Conservation (phyloP, 1,284 basidiomycete species). For the Austroboletus novae-zelandiae region DNA sequence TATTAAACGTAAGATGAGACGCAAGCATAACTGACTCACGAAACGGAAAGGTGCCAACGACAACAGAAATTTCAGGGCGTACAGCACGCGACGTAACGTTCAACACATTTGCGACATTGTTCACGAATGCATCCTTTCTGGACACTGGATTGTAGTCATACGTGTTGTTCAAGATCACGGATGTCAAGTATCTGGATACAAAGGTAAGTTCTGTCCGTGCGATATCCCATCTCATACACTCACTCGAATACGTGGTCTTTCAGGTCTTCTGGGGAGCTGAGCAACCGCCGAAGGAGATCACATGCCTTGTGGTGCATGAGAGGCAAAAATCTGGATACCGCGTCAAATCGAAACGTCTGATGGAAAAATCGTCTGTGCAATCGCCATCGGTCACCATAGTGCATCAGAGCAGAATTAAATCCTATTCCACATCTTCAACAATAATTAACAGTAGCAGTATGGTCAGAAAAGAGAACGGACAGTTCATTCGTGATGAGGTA, state of each 20-base stretch:
- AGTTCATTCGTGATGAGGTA: not conserved
- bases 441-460: not conserved
- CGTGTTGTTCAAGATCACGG: not conserved
- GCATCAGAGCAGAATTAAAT: not conserved
- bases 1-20: not conserved
- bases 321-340: not conserved
- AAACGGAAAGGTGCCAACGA: not conserved
- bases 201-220: not conserved
- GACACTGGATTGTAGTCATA: not conserved
- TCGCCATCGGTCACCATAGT: not conserved
- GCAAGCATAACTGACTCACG: not conserved
- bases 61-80: not conserved
- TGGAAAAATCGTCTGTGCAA: not conserved
- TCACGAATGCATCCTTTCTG: not conserved
- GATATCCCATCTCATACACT: not conserved
- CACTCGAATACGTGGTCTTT: too few species aligned
- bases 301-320: not conserved
- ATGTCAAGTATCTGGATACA: not conserved
- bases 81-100: not conserved
- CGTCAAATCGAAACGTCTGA: not conserved
- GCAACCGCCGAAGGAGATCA: not conserved
- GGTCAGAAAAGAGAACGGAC: not conserved
- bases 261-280: not conserved
- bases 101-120: not conserved
- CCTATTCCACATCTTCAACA: not conserved